Percentiles rank a stretch among this genome's conserved stretches.
Conservation (phyloP, 78 protist species). For the Dictyostelium citrinum region DNA sequence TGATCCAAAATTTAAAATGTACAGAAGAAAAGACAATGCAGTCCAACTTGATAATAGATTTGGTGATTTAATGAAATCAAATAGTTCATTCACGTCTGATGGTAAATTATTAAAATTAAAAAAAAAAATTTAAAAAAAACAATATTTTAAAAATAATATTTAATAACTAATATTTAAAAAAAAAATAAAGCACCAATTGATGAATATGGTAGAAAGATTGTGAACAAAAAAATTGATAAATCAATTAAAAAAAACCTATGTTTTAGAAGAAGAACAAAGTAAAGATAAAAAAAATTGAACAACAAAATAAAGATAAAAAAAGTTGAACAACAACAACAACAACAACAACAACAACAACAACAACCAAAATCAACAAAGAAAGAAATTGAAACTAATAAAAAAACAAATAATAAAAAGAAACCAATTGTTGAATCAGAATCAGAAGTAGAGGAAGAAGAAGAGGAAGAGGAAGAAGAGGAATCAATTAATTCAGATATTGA, state of each 20-base stretch:
- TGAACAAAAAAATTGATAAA: background rate
- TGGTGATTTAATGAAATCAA: background rate
- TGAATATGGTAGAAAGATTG: constrained; percentile 60
- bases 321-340: too few relatives aligned
- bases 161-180: background rate
- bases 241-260: background rate
- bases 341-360: too few relatives aligned
- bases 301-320: too few relatives aligned
- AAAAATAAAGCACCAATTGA: constrained; percentile 34
- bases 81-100: constrained; percentile 17
- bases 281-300: background rate
- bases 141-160: too few relatives aligned
- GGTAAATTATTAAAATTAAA: constrained; percentile 6
- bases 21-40: background rate
- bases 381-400: background rate
- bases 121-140: too few relatives aligned
- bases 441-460: background rate
- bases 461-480: background rate
- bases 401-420: background rate
- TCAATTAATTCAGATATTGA: constrained; percentile 3
- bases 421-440: background rate
- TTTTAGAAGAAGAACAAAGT: background rate
- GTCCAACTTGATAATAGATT: constrained; percentile 39
- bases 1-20: constrained; percentile 59
- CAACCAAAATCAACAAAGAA: background rate